Conservation (phyloP, 2,329 filamentous ascomycete genomes). For the Aspergillus jensenii region DNA sequence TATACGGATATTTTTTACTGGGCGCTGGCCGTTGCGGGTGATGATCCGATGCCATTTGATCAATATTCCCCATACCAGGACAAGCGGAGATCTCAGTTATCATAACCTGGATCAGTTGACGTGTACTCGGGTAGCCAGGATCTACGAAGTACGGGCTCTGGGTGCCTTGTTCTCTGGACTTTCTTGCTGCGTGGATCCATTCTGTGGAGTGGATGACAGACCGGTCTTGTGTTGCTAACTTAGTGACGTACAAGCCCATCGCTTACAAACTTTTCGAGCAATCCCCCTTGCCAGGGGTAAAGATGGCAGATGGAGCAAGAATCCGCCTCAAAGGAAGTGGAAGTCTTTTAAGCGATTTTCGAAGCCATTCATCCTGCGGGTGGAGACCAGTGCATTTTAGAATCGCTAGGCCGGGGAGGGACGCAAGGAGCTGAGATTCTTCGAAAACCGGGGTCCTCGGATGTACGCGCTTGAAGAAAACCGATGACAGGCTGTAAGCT, state of each 20-base stretch:
- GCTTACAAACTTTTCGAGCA: neutral
- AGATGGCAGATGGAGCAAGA: neutral
- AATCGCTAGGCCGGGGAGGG: neutral
- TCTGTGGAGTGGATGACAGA: neutral
- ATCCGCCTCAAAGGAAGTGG: neutral
- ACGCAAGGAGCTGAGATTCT: neutral
- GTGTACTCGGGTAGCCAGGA: neutral
- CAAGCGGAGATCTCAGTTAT: neutral
- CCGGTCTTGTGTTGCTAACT: neutral
- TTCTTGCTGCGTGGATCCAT: neutral
- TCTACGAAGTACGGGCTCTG: too few species aligned
- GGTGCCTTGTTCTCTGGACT: neutral
- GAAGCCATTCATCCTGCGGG: neutral
- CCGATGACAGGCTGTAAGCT: neutral
- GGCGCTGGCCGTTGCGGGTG: neutral
- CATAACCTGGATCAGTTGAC: neutral
- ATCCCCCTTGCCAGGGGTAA: neutral
- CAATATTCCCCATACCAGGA: neutral
- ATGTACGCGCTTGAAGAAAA: neutral
- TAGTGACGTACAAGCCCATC: neutral
- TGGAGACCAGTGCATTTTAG: neutral
- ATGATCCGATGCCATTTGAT: neutral
- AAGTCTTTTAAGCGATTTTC: neutral
- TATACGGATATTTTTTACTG: neutral
- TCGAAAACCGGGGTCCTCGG: neutral